Percentiles rank a stretch among this genome's conserved stretches.
Conservation (phyloP, 2,329 filamentous ascomycete genomes). For the Hymenoscyphus repandus region DNA sequence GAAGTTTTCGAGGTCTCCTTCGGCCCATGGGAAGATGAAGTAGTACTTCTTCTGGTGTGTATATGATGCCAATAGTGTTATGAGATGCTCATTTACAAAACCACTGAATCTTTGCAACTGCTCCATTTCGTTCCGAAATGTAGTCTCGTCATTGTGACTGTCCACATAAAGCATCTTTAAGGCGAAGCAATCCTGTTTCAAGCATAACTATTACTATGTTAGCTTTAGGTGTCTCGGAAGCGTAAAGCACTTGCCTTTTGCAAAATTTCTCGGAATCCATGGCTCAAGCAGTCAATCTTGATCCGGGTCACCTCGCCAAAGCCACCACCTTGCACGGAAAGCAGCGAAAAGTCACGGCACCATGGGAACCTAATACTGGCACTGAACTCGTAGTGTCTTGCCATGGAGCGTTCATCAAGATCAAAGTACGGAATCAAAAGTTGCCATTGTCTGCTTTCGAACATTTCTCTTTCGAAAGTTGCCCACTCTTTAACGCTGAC, state of each 20-base stretch:
- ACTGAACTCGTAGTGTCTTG: background rate
- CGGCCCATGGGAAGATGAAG: constrained; percentile 28
- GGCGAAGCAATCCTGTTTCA: constrained; percentile 6
- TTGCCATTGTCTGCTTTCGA: background rate
- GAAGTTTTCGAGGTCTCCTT: constrained; percentile 21
- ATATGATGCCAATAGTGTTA: constrained; percentile 22
- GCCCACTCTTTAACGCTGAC: background rate
- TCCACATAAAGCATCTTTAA: constrained; percentile 5
- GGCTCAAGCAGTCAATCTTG: background rate
- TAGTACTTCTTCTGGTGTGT: constrained; percentile 12
- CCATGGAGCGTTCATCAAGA: background rate
- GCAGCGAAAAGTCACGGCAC: background rate
- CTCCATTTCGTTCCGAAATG: constrained; percentile 3
- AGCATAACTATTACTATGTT: background rate
- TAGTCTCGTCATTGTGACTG: background rate
- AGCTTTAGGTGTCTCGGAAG: background rate
- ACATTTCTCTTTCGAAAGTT: background rate
- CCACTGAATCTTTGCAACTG: constrained; percentile 6
- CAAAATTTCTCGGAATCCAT: background rate
- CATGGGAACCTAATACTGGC: background rate
- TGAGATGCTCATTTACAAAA: constrained; percentile 20
- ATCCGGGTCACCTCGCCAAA: background rate
- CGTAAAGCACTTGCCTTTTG: background rate
- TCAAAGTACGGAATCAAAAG: background rate
- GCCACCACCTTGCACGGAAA: background rate